phyloP scores from a whole-genome alignment of 345 rosid species.

The Camelina hispida region DNA sequence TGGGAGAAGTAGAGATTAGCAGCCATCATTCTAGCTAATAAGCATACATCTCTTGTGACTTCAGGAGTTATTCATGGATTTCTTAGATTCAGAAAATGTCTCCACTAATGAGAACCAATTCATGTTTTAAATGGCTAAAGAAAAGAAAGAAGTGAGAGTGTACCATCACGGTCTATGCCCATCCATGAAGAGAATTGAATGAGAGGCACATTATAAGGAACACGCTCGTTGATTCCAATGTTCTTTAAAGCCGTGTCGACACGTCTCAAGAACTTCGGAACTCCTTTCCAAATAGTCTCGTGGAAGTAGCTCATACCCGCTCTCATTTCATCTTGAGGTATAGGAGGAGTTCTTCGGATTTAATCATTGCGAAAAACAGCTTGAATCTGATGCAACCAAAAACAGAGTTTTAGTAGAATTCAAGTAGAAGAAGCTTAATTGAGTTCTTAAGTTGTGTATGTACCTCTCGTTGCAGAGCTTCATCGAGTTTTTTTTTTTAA shows the following conservation, averaged over 20 bases:
- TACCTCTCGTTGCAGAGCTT: slow-evolving; percentile 98
- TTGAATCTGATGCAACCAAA: slow-evolving; percentile 69
- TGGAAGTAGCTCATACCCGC: slow-evolving; percentile 99
- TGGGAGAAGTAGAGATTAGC: slow-evolving; percentile 96
- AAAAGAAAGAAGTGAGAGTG: slow-evolving; percentile 15
- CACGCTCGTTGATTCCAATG: slow-evolving; percentile 87
- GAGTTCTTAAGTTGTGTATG: neutral
- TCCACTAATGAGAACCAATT: slow-evolving; percentile 5
- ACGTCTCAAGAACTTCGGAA: slow-evolving; percentile 94
- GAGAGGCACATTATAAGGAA: slow-evolving; percentile 97
- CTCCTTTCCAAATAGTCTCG: slow-evolving; percentile 99
- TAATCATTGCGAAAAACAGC: slow-evolving; percentile 99
- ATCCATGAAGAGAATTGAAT: slow-evolving; percentile 99
- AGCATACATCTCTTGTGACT: slow-evolving; percentile 97
- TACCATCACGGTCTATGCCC: slow-evolving; percentile 99
- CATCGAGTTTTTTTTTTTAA: slow-evolving; percentile 97
- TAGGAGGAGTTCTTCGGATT: slow-evolving; percentile 93
- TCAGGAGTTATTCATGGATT: slow-evolving; percentile 99
- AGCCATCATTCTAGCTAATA: slow-evolving; percentile 99
- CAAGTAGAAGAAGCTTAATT: neutral
- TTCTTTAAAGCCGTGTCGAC: slow-evolving; percentile 95
- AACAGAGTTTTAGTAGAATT: slow-evolving; percentile 10
- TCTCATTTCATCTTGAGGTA: slow-evolving; percentile 99
- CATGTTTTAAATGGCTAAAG: neutral
- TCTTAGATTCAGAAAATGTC: slow-evolving; percentile 51